A percentile compares a stretch with the other conserved stretches of the same genome.
Conservation (phyloP, 2,329 filamentous ascomycete species). For the Neofusicoccum cordaticola region DNA sequence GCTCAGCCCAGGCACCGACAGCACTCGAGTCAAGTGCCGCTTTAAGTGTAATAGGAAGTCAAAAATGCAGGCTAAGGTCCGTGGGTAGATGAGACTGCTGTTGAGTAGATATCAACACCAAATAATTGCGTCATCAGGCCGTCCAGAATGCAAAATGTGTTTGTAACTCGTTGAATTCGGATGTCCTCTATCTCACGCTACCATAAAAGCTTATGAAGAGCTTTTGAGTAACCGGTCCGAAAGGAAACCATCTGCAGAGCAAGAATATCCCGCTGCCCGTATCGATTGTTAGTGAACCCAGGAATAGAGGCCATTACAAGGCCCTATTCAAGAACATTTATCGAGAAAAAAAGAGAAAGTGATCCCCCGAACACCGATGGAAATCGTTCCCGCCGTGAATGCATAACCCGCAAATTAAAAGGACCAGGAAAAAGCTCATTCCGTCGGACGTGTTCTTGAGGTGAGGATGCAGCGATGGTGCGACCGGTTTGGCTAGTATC, state of each 20-base stretch:
- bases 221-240: neutral
- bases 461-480: neutral
- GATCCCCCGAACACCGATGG: neutral
- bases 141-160: too few relatives aligned
- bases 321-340: neutral
- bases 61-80: too few relatives aligned
- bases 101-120: too few relatives aligned
- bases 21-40: too few relatives aligned
- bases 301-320: neutral
- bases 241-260: neutral
- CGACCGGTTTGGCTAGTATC: too few relatives aligned
- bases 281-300: neutral
- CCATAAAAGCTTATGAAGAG: neutral
- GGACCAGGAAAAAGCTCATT: neutral
- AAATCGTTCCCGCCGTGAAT: neutral
- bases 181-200: too few relatives aligned
- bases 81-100: too few relatives aligned
- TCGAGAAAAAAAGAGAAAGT: neutral
- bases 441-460: neutral
- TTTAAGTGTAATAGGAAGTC: too few relatives aligned
- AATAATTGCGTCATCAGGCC: too few relatives aligned
- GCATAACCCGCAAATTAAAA: neutral
- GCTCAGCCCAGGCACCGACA: too few relatives aligned
- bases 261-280: neutral
- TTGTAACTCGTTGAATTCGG: too few relatives aligned